Evolutionary conservation across 352 stramenopile species (phyloP), one percentile per base, ranked within the genome.

Genomic region (Phytopythium helicoides): DNA sequence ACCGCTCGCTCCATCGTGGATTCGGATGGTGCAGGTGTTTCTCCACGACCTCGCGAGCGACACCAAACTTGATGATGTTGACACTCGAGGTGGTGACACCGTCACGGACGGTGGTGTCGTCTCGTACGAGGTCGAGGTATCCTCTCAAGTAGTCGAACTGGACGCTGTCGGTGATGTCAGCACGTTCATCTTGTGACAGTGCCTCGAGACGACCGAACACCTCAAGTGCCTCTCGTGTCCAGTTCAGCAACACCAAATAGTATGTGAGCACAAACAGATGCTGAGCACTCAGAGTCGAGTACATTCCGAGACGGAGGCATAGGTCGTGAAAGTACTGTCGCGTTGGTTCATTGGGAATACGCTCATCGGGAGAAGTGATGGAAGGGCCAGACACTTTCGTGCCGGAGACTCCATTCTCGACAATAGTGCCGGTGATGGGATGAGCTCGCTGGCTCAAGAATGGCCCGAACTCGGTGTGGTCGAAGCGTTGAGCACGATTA

Each of bases 51-150:
- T 36, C 59, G 37, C 76, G 73, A 55, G 75, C 76, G 19, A 63
- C 46, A 1, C 26, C 18, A 52, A 87, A 82, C 35, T 18, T 51
- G 26, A 6, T 28, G 25, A 1, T 12, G 21, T 19, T 56, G 21
- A 1, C 69, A 42, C 25, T 25, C 50, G 37, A n/a, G n/a, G n/a
- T n/a, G n/a, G n/a, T n/a, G n/a, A n/a, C n/a, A n/a, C n/a, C n/a
- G n/a, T n/a, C n/a, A n/a, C n/a, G n/a, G n/a, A n/a, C n/a, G n/a
- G n/a, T n/a, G n/a, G n/a, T n/a, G n/a, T 44, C 18, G 19, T 46
- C 23, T 5, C 62, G 58, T 37, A 80, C 81, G 45, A 86, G 80
- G 42, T 88, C 75, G 28, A 91, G 58, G 58, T 84, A 91, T 22
- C 70, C 63, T 39, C 49, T 41, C 31, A 91, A 71, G 44, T 88